Conservation (phyloP, 1,139 yeast genomes). For the Yamadazyma dushanensis region DNA sequence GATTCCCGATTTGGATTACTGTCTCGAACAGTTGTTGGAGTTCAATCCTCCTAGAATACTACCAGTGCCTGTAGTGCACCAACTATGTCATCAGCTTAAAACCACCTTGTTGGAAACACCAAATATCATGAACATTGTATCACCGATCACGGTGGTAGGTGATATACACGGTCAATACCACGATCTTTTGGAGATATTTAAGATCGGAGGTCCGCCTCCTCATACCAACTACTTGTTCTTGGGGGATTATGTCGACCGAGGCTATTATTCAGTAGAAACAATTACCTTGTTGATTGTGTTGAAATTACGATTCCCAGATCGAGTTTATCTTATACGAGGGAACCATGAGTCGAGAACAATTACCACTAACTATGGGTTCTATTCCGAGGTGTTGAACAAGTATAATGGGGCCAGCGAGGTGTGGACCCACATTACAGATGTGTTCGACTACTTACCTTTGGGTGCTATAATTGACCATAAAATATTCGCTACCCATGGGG, state of each 20-base stretch:
- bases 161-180: constrained; percentile 98
- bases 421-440: constrained; percentile 87
- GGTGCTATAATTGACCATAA: constrained; percentile 92
- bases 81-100: constrained; percentile 44
- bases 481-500: constrained; percentile 97
- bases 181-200: constrained; percentile 86
- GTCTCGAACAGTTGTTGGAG: constrained; percentile 43
- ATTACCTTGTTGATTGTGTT: constrained; percentile 80
- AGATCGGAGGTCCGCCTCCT: constrained; percentile 92
- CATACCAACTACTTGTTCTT: constrained; percentile 87
- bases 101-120: constrained; percentile 40
- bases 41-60: constrained; percentile 45
- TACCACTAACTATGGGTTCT: constrained; percentile 95
- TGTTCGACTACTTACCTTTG: constrained; percentile 87
- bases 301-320: constrained; percentile 80
- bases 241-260: constrained; percentile 92
- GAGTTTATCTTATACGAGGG: constrained; percentile 83
- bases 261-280: constrained; percentile 89
- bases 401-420: constrained; percentile 76
- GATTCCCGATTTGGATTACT: constrained; percentile 43
- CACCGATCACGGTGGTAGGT: constrained; percentile 97
- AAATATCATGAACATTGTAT: constrained; percentile 77
- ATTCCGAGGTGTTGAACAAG: constrained; percentile 89
- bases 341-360: constrained; percentile 96
- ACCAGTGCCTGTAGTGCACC: constrained; percentile 44